Evolutionary conservation across 192 early-diverging fungal species (phyloP), one percentile per base, ranked within the genome.

Genomic region (Rhizoclosmatium sp.): DNA sequence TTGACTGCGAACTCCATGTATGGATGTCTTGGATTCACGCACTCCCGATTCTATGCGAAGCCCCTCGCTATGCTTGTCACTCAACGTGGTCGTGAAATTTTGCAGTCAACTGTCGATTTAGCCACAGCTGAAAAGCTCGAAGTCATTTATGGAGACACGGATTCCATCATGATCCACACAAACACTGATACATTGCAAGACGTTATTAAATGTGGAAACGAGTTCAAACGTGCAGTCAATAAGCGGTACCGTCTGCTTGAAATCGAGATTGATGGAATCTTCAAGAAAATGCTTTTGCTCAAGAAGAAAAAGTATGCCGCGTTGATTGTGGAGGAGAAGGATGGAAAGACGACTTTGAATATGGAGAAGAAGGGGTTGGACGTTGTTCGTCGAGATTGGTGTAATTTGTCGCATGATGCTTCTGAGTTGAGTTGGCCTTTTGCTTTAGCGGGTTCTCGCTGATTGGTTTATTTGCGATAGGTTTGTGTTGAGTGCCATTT

Each of bases 251-350:
- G 89, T n/a, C 80, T 98, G 59, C 84, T 99, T 12, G 98, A 99
- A 83, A 94, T 99, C 45, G 98, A 97, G 62, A 96, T 98, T 71
- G 98, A 99, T 84, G 97, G 95, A 1, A 89, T 94, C 71, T 98
- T 93, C 81, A 86, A 93, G 80, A 91, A 93, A 39, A 90, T 99
- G 88, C 83, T 99, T 48, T 80, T 99, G 60, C 84, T 99, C 21
- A 96, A 95, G 72, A 99, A 99, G 85, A 99, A 99, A 78, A 99
- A 99, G 81, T 99, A 99, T 85, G 98, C 98, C 0, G 96, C 95
- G 0, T 80, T 98, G 10, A 73, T 87, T 51, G 85, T 95, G 42
- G 87, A 88, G 47, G 87, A 92, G 23, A 86, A 84, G 60, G 76
- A 82, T 65, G 85, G 82, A 23, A 46, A 54, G 41, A 47, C 65